Evolutionary conservation across 2,329 filamentous ascomycete species (phyloP), one percentile per base, ranked within the genome.

Genomic region (Magnaporthiopsis incrustans): DNA sequence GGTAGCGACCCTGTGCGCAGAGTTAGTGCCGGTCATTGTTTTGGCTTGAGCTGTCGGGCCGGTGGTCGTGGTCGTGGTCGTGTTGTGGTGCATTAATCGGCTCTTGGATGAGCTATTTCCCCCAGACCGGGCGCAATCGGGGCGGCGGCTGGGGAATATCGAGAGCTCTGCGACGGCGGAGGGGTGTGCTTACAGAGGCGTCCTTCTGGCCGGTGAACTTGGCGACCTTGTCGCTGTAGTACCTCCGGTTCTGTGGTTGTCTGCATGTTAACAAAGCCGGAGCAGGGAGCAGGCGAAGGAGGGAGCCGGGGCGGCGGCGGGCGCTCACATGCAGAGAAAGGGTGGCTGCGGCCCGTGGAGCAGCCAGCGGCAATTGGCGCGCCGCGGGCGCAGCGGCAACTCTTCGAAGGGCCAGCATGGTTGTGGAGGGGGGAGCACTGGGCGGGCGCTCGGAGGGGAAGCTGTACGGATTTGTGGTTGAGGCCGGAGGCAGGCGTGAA

Each of bases 161-260:
- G 25, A 27, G 30, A 57, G 22, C 32, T 30, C 30, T 10, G 53
- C 44, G 30, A 25, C 61, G 53, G 12, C 27, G 30, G 53, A 44
- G 56, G 56, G 66, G 65, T 69, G 69, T 69, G 81, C 89, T 77
- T 87, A 95, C 91, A 83, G 94, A 89, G 76, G 89, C 81, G 76
- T 90, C 91, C 82, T 96, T 97, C 76, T 86, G 84, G 71, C 94
- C 95, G 74, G 91, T 89, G 83, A 97, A 99, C 82, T 95, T 91
- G 78, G 93, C 95, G 73, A 98, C 92, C 72, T 85, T 85, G 57
- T 90, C 86, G 75, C 85, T 86, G 81, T 89, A 93, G 78, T 77
- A 85, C 75, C 86, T 80, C 75, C 79, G 77, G 76, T 78, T 79
- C 82, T 85, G 68, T 64, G 65, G 33, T 4, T 6, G 10, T 35